phyloP scores from a whole-genome alignment of 2,329 filamentous ascomycete genomes.

The Aspergillus melleus region DNA sequence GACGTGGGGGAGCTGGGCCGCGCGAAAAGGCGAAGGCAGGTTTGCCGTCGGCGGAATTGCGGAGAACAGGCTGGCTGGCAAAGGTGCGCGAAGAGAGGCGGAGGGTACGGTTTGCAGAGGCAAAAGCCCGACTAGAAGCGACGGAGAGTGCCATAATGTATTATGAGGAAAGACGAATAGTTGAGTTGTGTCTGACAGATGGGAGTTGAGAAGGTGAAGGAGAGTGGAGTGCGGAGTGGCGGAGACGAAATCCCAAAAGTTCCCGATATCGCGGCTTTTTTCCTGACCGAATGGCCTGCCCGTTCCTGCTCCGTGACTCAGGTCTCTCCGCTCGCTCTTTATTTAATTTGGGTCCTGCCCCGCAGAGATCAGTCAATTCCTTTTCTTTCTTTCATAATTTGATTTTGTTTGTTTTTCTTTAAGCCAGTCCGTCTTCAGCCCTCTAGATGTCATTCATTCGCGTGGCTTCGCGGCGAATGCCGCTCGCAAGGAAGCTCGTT shows the following conservation, averaged over 20 bases:
- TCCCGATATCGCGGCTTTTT: conserved; percentile 31
- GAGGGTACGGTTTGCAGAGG: conserved; percentile 41
- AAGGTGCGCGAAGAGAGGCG: conserved; percentile 23
- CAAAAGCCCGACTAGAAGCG: conserved; percentile 37
- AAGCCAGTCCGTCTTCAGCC: background rate
- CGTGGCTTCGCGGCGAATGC: conserved; percentile 36
- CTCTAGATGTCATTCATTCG: conserved; percentile 34
- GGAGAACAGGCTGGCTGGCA: conserved; percentile 26
- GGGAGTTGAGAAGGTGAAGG: background rate
- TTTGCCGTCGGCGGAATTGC: conserved; percentile 27
- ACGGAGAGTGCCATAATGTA: conserved; percentile 21
- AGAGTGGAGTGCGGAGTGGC: conserved; percentile 14
- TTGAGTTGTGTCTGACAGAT: background rate
- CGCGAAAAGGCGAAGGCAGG: conserved; percentile 34
- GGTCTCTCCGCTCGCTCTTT: conserved; percentile 5
- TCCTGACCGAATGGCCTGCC: conserved; percentile 13
- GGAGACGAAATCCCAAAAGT: conserved; percentile 6
- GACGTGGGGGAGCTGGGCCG: conserved; percentile 75
- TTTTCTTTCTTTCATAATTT: background rate
- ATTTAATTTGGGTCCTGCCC: conserved; percentile 3
- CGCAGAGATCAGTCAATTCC: conserved; percentile 7
- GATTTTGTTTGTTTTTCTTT: background rate
- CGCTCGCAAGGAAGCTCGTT: conserved; percentile 30
- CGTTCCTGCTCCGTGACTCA: background rate
- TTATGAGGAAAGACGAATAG: background rate